Conservation (phyloP, 306 rosid genomes). For the Rubus idaeus region DNA sequence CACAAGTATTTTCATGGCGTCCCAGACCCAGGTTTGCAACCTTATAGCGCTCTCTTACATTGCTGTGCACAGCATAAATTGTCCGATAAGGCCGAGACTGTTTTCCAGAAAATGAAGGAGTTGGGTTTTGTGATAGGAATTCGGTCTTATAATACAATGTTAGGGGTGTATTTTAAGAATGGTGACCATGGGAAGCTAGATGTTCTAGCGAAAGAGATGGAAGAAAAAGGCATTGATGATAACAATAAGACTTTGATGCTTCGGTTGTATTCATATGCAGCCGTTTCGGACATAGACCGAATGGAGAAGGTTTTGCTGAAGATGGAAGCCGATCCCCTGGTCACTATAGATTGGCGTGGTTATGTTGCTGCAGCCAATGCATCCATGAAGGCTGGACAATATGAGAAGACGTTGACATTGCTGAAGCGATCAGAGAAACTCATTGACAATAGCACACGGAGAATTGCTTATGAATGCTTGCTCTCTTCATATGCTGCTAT, state of each 20-base stretch:
- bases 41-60: slow-evolving; percentile 56
- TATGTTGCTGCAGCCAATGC: neutral
- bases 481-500: slow-evolving; percentile 40
- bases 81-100: slow-evolving; percentile 52
- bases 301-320: slow-evolving; percentile 10
- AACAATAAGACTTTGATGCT: neutral
- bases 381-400: neutral
- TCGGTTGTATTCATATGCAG: neutral
- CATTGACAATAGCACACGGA: neutral
- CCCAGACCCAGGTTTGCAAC: slow-evolving; percentile 31
- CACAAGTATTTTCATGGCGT: slow-evolving; percentile 48
- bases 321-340: slow-evolving; percentile 14
- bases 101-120: slow-evolving; percentile 53
- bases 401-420: neutral
- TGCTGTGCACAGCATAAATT: slow-evolving; percentile 53
- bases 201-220: slow-evolving; percentile 23
- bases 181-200: slow-evolving; percentile 57
- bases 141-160: slow-evolving; percentile 48
- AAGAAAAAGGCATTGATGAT: slow-evolving; percentile 6
- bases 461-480: slow-evolving; percentile 46
- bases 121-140: slow-evolving; percentile 24
- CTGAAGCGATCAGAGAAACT: neutral
- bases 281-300: neutral
- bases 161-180: slow-evolving; percentile 49
- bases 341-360: neutral